These are phyloP conservation scores for Fusarium gaditjirri DNA, from an alignment of 2,329 filamentous ascomycete genomes.

Conservation along the genomic window DNA sequence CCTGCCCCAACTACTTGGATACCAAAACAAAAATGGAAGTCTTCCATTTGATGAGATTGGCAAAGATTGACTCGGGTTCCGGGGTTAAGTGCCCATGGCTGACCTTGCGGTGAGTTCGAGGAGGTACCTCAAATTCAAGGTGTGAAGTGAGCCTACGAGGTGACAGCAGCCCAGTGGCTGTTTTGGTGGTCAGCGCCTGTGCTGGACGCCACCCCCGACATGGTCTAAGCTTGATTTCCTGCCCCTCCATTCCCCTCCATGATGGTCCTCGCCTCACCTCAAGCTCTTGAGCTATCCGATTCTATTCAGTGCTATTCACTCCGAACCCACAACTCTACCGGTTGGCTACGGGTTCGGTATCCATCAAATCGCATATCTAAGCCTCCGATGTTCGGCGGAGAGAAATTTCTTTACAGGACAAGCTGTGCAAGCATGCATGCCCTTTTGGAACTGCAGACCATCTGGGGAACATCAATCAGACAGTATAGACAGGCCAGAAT, in stretches of 20 bases:
- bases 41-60: constrained; percentile 26
- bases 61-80: constrained; percentile 36
- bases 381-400: constrained; percentile 39
- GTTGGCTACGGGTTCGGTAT: constrained; percentile 35
- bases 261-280: constrained; percentile 15
- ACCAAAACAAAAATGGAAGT: constrained; percentile 10
- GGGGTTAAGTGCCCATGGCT: constrained; percentile 14
- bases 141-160: constrained; percentile 15
- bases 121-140: constrained; percentile 19
- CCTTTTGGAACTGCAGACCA: constrained; percentile 25
- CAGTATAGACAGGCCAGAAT: background rate
- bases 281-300: constrained; percentile 26
- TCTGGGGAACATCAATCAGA: constrained; percentile 35
- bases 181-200: constrained; percentile 40
- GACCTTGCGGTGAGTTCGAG: constrained; percentile 35
- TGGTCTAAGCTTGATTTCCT: constrained; percentile 29
- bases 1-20: constrained; percentile 5
- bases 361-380: constrained; percentile 18
- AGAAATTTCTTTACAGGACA: constrained; percentile 15
- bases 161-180: constrained; percentile 13
- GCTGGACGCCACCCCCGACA: constrained; percentile 35
- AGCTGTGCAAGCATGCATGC: background rate
- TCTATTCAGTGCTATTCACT: constrained; percentile 23
- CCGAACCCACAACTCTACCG: constrained; percentile 29
- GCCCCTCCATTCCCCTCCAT: constrained; percentile 33